Conservation (phyloP, 257 asterid genomes). For the Striga asiatica region DNA sequence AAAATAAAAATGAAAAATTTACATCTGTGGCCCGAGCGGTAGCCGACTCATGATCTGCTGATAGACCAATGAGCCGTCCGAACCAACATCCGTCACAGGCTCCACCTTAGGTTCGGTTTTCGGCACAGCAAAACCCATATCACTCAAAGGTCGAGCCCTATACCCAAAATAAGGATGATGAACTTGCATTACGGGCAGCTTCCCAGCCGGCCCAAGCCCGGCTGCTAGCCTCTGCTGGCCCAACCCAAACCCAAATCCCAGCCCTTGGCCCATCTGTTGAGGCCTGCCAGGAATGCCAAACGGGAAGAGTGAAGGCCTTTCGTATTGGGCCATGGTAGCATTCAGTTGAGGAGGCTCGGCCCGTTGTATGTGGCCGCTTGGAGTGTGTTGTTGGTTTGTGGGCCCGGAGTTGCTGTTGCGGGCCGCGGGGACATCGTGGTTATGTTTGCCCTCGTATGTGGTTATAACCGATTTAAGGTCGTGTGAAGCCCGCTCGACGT, state of each 20-base stretch:
- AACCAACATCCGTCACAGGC: constrained; percentile 29
- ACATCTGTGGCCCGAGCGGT: constrained; percentile 65
- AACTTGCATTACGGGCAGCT: constrained; percentile 20
- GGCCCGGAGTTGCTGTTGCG: constrained; percentile 48
- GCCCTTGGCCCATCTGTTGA: constrained; percentile 31
- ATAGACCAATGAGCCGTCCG: constrained; percentile 34
- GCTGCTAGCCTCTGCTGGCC: constrained; percentile 32
- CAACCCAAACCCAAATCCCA: constrained; percentile 38
- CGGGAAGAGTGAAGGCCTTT: constrained; percentile 31
- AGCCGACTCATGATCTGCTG: constrained; percentile 49
- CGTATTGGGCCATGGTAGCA: constrained; percentile 22
- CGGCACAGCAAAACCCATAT: constrained; percentile 33
- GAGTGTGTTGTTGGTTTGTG: constrained; percentile 21
- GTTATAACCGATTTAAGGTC: constrained; percentile 75
- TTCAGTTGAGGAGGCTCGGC: constrained; percentile 45
- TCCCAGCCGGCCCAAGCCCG: constrained; percentile 31
- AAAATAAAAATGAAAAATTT: constrained; percentile 24
- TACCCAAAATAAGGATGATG: constrained; percentile 40
- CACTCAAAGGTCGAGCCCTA: constrained; percentile 23
- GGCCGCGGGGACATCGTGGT: constrained; percentile 78
- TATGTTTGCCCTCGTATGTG: constrained; percentile 82
- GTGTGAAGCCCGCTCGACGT: constrained; percentile 81
- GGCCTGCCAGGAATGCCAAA: constrained; percentile 23
- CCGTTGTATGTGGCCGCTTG: constrained; percentile 32
- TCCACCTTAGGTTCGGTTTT: constrained; percentile 51